phyloP scores from a whole-genome alignment of 2,329 filamentous ascomycete species.

The Colletotrichum shisoi region DNA sequence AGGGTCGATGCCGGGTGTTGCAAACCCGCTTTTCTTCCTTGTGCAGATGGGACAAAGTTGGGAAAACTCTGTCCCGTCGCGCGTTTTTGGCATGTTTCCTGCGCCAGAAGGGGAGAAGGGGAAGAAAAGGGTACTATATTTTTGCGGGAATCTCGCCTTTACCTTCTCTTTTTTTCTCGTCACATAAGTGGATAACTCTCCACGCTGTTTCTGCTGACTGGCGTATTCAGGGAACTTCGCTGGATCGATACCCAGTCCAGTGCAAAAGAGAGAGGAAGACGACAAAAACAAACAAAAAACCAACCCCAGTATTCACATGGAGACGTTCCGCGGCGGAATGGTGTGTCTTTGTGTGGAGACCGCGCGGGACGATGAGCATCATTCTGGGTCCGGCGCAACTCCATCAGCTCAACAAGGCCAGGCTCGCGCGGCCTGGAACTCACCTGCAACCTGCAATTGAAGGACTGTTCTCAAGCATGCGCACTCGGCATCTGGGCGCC shows the following conservation, averaged over 20 bases:
- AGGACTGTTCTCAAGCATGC: not conserved
- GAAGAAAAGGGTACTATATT: constrained; percentile 7
- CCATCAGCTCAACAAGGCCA: constrained; percentile 15
- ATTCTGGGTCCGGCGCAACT: constrained; percentile 22
- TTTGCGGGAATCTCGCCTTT: constrained; percentile 22
- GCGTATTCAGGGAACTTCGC: constrained; percentile 9
- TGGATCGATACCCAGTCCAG: constrained; percentile 2
- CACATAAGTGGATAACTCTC: constrained; percentile 8
- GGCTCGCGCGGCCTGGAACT: constrained; percentile 14
- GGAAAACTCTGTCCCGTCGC: constrained; percentile 27
- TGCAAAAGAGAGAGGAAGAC: not conserved
- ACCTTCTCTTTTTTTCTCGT: too few relatives aligned
- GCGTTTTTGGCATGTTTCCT: not conserved
- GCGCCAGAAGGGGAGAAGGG: not conserved
- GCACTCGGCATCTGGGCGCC: constrained; percentile 23
- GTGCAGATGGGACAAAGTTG: not conserved
- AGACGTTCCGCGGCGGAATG: constrained; percentile 35
- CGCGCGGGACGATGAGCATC: constrained; percentile 12
- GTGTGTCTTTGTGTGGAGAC: constrained; percentile 32
- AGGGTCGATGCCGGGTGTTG: constrained; percentile 30
- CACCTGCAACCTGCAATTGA: not conserved
- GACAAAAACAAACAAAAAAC: not conserved
- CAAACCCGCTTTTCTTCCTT: constrained; percentile 33
- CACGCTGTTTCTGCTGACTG: not conserved
- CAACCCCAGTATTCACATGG: constrained; percentile 13